phyloP scores from a whole-genome alignment of 768 basidiomycete species.

The Tulasnella sp. region DNA sequence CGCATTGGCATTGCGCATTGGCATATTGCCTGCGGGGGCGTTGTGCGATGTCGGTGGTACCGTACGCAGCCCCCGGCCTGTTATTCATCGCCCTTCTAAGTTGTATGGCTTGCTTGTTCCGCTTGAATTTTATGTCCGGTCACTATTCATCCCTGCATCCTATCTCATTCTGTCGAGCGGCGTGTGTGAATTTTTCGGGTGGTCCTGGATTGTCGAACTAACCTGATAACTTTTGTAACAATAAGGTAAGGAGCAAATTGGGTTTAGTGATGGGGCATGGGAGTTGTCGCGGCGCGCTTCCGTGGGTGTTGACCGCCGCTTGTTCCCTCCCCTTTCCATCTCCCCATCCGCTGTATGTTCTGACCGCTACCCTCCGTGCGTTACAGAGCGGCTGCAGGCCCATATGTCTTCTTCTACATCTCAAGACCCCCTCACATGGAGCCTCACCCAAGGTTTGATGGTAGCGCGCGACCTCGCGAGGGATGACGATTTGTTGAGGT shows the following conservation, averaged over 20 bases:
- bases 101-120: background rate
- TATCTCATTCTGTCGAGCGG: background rate
- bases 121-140: background rate
- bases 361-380: background rate
- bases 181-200: background rate
- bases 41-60: background rate
- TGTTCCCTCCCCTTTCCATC: conserved; percentile 8
- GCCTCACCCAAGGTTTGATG: conserved; percentile 17
- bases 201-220: too few relatives aligned
- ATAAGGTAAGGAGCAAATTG: too few relatives aligned
- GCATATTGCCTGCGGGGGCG: background rate
- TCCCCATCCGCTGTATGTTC: background rate
- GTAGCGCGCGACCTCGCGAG: conserved; percentile 60
- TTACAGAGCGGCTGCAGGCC: conserved; percentile 1
- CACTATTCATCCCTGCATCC: background rate
- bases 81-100: background rate
- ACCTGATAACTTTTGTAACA: too few relatives aligned
- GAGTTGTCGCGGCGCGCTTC: background rate
- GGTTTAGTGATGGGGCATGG: background rate
- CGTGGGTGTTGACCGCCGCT: background rate
- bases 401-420: background rate
- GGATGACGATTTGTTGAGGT: conserved; percentile 81
- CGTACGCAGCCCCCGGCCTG: background rate
- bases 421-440: conserved; percentile 14
- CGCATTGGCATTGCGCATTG: too few relatives aligned